Base-by-base conservation (phyloP, 1,284 basidiomycete species). In the Leccinum olivaceoglutinosum region DNA sequence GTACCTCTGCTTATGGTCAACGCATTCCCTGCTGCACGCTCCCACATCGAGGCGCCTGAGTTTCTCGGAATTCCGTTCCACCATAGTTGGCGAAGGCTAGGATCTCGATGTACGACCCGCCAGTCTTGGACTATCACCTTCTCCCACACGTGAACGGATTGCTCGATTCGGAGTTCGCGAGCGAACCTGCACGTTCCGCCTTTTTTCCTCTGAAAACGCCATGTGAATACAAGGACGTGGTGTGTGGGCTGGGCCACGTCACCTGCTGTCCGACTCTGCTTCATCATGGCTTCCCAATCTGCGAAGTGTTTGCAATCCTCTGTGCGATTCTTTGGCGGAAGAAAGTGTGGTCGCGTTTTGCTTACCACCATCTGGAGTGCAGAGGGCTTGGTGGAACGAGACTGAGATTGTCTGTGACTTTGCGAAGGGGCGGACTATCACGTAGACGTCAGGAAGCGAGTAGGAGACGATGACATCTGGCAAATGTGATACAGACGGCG, bases 271-370 rank as follows among this genome's bases (percentile, higher is more conserved):
- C 87, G 84, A 76, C 90, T 92, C 59, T 79, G 83, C 70, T 85
- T 86, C 95, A 98, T 98, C 93, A 98, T 96, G 53, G 82, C 77
- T 72, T 94, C 87, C 93, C 94, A 98, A 71, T 92, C 91, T 34
- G 89, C 86, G 72, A 94, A 80, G 77, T 98, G 94, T 67, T 87
- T 90, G 63, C 83, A 78, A 73, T 97, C 94, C 75, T 97, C 95
- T 59, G 82, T 74, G 63, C 85, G 86, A 61, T 80, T 79, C 74
- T 97, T 97, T 9, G 94, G 94, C 18, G 94, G 95, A 9, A 97
- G 79, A 73, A 89, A 91, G 5, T 84, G 78, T 18, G 93, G 94
- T 29, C 94, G 81, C 1, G 90, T 93, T 73, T 84, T 88, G 75
- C 88, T 92, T 63, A 89, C 77, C 53, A 91, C 87, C 74, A 87